Base-by-base conservation (phyloP, 2,329 filamentous ascomycete species). In the Colletotrichum gigasporum region DNA sequence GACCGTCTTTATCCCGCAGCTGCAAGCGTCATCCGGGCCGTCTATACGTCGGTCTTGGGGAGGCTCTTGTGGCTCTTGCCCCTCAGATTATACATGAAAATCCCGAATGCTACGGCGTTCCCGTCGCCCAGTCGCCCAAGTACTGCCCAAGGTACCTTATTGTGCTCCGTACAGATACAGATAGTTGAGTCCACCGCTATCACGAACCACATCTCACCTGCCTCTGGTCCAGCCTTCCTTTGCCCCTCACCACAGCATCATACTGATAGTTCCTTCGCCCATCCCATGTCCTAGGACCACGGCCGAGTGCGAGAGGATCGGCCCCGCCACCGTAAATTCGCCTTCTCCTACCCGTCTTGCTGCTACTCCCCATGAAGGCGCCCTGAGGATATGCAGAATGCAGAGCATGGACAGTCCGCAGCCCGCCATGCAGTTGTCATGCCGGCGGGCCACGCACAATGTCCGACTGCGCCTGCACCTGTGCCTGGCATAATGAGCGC, bases 1-100 rank as follows among this genome's bases (percentile, higher is more conserved):
- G 61, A 53, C 61, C 32, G 47, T 60, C 39, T 52, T 42, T 54
- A 44, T 59, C 35, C 54, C 47, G 34, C 26, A 32, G 41, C 50
- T 28, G n/a, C 22, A 22, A 10, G 26, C 42, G n/a, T 44, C 26
- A 34, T 8, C 16, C 41, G 44, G 35, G 28, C 42, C 24, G 32
- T 24, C 16, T 44, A 41, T 14, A 32, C 34, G 26, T 34, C 52
- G 34, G 24, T 3, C 26, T 56, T 48, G n/a, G 20, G n/a, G 10
- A 48, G 22, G 22, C 20, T 11, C 14, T 5, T 34, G 18, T 60
- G 56, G 59, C 52, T 45, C 35, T 45, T 47, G 28, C 37, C 54
- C 32, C 42, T 60, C 39, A 32, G 30, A 47, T 48, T 39, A 39
- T 9, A 51, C 32, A 35, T 35, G 7, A 58, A 51, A 45, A 20